These are phyloP conservation scores for Podospora anserina DNA, from an alignment of 495 filamentous ascomycete species.

Conservation along the genomic window DNA sequence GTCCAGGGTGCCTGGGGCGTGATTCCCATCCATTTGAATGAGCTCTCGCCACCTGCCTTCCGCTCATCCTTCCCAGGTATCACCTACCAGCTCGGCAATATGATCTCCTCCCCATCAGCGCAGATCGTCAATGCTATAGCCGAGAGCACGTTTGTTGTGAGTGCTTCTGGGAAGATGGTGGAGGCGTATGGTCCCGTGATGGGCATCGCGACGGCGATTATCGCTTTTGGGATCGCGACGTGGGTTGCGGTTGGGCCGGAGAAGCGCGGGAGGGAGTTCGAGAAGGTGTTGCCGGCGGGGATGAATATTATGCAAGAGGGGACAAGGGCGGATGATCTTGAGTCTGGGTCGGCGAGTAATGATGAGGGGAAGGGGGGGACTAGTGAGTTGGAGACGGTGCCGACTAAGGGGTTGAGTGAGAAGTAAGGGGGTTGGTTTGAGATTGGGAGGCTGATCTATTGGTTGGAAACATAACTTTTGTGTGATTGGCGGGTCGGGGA, in stretches of 20 bases:
- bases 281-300: slow-evolving; percentile 55
- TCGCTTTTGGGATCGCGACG: slow-evolving; percentile 58
- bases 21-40: slow-evolving; percentile 75
- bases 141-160: slow-evolving; percentile 51
- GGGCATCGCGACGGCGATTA: slow-evolving; percentile 68
- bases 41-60: slow-evolving; percentile 70
- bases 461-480: not conserved
- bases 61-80: slow-evolving; percentile 65
- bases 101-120: slow-evolving; percentile 68
- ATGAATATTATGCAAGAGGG: slow-evolving; percentile 37
- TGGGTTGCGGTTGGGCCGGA: slow-evolving; percentile 62
- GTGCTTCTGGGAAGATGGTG: slow-evolving; percentile 47
- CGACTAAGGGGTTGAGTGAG: not conserved
- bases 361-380: not conserved
- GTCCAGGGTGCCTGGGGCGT: slow-evolving; percentile 77
- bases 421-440: not conserved
- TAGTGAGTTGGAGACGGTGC: not conserved
- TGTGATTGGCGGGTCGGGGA: not conserved
- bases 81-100: slow-evolving; percentile 73
- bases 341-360: slow-evolving; percentile 12
- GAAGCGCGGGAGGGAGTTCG: slow-evolving; percentile 65
- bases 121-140: slow-evolving; percentile 69
- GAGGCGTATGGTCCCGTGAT: slow-evolving; percentile 67
- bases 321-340: slow-evolving; percentile 20
- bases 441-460: not conserved